phyloP scores from a whole-genome alignment of 2,329 filamentous ascomycete genomes.

The Leptographium galeiforme region DNA sequence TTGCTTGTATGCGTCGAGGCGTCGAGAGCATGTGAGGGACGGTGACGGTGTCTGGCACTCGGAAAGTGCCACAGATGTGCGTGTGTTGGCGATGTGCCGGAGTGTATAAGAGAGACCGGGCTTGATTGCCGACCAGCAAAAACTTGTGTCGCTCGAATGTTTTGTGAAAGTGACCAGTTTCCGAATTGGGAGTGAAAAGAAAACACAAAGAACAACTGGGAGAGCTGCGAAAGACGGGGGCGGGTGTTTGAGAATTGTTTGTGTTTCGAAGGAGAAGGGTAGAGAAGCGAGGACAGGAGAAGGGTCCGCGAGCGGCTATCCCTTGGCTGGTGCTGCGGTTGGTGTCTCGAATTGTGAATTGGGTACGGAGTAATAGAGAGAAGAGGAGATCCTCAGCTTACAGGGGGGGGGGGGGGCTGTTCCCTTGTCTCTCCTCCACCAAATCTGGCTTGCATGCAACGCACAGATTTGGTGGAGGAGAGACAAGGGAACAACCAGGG shows the following conservation, averaged over 20 bases:
- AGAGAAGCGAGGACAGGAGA: constrained; percentile 1
- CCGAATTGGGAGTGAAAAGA: background rate
- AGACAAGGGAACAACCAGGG: background rate
- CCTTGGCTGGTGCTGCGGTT: constrained; percentile 22
- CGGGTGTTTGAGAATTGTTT: background rate
- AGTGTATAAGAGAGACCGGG: too few relatives aligned
- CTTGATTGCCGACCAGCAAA: too few relatives aligned
- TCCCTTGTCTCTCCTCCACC: too few relatives aligned
- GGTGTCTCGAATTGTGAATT: constrained; percentile 24
- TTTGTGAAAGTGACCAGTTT: background rate
- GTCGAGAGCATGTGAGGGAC: background rate
- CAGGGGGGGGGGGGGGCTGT: background rate
- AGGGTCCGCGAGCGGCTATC: background rate
- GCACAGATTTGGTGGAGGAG: background rate
- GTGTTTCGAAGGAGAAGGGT: background rate
- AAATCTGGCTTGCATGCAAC: background rate
- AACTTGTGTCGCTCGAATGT: background rate
- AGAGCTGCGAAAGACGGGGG: constrained; percentile 1
- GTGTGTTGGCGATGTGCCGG: too few relatives aligned
- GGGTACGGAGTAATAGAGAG: background rate
- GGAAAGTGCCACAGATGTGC: too few relatives aligned
- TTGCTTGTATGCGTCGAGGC: background rate
- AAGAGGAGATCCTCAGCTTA: background rate
- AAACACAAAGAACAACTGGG: background rate
- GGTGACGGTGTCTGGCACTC: too few relatives aligned